Evolutionary conservation across 352 stramenopile species (phyloP), one percentile per base, ranked within the genome.

Genomic region (Globisporangium canariense): DNA sequence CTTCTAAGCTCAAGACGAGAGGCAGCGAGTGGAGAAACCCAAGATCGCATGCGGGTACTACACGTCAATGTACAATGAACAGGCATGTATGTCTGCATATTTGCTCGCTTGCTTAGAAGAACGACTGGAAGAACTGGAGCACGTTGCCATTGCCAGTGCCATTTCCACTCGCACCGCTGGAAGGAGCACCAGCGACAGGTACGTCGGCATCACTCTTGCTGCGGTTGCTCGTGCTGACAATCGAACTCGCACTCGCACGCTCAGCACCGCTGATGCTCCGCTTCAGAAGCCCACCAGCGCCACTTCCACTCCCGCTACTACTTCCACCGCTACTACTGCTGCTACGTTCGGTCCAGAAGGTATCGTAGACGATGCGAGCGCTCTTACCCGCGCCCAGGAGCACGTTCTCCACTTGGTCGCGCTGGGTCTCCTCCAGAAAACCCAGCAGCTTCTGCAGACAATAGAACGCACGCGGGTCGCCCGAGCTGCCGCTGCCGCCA

Each of bases 361-460:
- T 67, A 16, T 72, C 46, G 41, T 86, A 91, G 18, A 78, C 63
- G 67, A 91, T 83, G 51, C 72, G 59, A 20, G 76, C 85, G 32
- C 79, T 80, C 50, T 88, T 79, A 3, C 75, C 80, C 2, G 78
- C 73, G 8, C 82, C 82, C 3, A 90, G 75, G 6, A 91, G 70
- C 20, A 87, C 49, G 38, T 86, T 76, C 68, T 89, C 74, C 41
- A 86, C 75, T 18, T 68, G 73, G 49, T 83, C 72, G 32, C 82
- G 79, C 52, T 86, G 77, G 6, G 73, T 69, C 34, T 75, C 67
- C n/a, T 78, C 64, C 69, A 91, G 86, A 30, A 90, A 78, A 0
- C 70, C 70, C n/a, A 89, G 60, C 1, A 91, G 63, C 46, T 80
- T 78, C 59, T 91, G 83, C 13, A 91, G 70, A 53, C 80, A 90